Percentiles rank a stretch among this genome's conserved stretches.
phyloP scores from a whole-genome alignment of 23 red algal genomes.

The Agarophyton chilense region DNA sequence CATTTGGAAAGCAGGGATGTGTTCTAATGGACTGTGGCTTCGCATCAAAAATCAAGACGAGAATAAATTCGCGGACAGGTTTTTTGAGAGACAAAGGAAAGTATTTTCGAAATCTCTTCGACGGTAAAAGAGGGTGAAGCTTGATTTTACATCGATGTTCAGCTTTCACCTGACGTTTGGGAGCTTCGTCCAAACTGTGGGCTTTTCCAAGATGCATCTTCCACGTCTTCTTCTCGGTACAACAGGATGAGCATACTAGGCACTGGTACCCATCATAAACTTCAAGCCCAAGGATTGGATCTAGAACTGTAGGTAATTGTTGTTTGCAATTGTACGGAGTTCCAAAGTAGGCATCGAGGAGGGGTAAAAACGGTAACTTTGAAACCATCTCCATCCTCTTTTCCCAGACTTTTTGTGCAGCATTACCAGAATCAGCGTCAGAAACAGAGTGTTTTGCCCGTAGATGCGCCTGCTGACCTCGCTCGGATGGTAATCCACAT shows the following conservation, averaged over 20 bases:
- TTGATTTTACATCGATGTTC: neutral
- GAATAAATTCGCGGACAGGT: neutral
- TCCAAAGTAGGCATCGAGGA: neutral
- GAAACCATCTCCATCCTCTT: neutral
- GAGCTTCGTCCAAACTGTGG: neutral
- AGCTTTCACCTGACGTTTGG: neutral
- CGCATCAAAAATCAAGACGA: too few species aligned
- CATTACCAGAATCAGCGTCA: neutral
- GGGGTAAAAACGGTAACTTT: neutral
- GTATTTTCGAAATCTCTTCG: neutral
- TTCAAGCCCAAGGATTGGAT: neutral
- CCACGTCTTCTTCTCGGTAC: neutral
- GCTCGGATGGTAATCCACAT: neutral
- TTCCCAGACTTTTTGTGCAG: too few species aligned
- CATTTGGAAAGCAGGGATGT: too few species aligned
- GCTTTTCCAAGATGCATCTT: neutral
- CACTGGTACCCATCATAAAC: neutral
- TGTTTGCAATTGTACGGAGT: neutral
- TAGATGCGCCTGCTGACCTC: neutral
- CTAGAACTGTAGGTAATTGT: neutral
- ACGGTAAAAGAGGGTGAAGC: neutral
- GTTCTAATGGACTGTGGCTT: too few species aligned
- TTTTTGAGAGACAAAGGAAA: neutral
- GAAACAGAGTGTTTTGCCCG: neutral
- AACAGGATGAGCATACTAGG: neutral